Base-by-base conservation (phyloP, 768 basidiomycete species). In the Infundibulicybe gibba region DNA sequence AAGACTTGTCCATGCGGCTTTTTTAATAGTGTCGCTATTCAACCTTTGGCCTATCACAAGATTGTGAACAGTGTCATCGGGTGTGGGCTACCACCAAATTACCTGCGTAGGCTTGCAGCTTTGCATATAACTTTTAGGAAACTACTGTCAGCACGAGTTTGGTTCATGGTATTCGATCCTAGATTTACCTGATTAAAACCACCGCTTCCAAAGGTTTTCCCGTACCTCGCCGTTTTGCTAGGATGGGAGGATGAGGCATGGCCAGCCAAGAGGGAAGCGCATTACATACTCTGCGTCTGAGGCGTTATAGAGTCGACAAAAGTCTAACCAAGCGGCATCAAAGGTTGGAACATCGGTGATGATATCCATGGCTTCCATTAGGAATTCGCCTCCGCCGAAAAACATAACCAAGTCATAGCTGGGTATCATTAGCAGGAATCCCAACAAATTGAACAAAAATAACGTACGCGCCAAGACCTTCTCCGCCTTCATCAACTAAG, bases 331-430 rank as follows among this genome's bases (percentile, higher is more conserved):
- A 6, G 67, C 67, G 33, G 64, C 66, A 47, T 70, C 67, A 47
- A 70, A 70, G 19, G 55, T 65, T 1, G 67, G 64, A 42, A 63
- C 67, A 49, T 70, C 66, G 0, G 59, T 64, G 30, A 69, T 65
- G 11, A 69, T 40, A 31, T 69, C 66, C 65, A 69, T 66, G n/a
- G 59, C 60, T 43, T 70, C 69, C 67, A 70, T 70, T 21, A 69
- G 46, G 44, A 70, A 64, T 48, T 69, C 69, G 11, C 67, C 66
- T 4, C 66, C 69, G 16, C 65, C 66, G 32, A 67, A 68, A 8
- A 67, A 45, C 66, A 68, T 68, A 17, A 56, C 62, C 30, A 67
- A 46, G 45, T 64, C 58, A 44, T 67, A 66, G 1, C 66, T 67
- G 41, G 6, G 31, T 45, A 38, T 3, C 46, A 45, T 43, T 0